Base-by-base conservation (phyloP, 2,329 filamentous ascomycete species). In the Cercospora nicotianae region DNA sequence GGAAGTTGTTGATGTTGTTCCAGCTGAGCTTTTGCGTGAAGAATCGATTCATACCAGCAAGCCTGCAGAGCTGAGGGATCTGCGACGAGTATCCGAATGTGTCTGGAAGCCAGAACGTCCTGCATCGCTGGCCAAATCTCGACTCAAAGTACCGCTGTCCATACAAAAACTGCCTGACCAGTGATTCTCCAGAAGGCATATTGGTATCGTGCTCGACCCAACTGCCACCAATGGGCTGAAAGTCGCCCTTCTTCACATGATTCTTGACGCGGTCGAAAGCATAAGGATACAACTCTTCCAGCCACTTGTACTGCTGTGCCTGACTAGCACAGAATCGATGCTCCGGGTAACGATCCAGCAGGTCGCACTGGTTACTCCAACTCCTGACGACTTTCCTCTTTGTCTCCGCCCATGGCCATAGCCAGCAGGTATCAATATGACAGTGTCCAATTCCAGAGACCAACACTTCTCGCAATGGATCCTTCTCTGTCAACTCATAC, bases 181-280 rank as follows among this genome's bases (percentile, higher is more conserved):
- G 86, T 2, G 94, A 96, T 81, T 99, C 95, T 59, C 95, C 95
- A 75, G 93, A 94, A 0, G 95, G 95, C 86, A 99, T 87, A 77
- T 99, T 99, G 71, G 95, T 99, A 78, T 99, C 95, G 77, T 99
- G 95, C 78, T 99, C 95, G 16, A 99, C 94, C 95, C 95, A 99
- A 81, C 93, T 97, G 64, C 95, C 95, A 71, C 95, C 95, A 74
- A 99, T 94, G 13, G 94, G 94, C 73, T 97, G 92, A 80, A 99
- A 99, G 69, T 87, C 90, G 23, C 94, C 94, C 75, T 94, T 89
- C 80, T 92, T 92, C 69, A 98, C 90, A 85, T 97, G 96, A 65
- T 86, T 83, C 83, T 96, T 96, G 72, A 99, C 94, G 16, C 94
- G 90, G 73, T 96, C 91, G 78, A 93, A 98, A 1, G 93, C 91